A percentile compares a stretch with the other conserved stretches of the same genome.
Conservation (phyloP, 2,329 filamentous ascomycete genomes). For the Neoscytalidium dimidiatum region DNA sequence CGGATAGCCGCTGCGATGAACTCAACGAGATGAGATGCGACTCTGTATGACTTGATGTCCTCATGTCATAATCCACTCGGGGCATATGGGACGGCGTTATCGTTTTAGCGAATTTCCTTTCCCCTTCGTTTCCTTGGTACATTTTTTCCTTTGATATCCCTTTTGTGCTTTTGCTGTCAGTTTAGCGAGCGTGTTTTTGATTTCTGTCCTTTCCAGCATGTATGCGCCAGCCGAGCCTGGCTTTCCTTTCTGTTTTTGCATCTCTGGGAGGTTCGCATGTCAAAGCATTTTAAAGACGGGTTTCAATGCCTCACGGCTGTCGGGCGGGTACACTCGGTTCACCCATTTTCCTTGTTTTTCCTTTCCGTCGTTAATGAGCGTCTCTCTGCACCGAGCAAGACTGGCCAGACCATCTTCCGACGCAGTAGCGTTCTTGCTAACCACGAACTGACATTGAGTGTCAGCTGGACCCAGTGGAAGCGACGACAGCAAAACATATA, state of each 20-base stretch:
- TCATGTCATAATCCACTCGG: slow-evolving; percentile 36
- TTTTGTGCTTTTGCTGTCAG: slow-evolving; percentile 45
- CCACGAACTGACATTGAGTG: slow-evolving; percentile 41
- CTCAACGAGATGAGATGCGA: slow-evolving; percentile 38
- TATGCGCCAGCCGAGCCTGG: slow-evolving; percentile 39
- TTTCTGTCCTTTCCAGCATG: slow-evolving; percentile 33
- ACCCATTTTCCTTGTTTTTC: slow-evolving; percentile 29
- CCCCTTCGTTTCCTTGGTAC: slow-evolving; percentile 40
- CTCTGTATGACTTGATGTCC: slow-evolving; percentile 45
- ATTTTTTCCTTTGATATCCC: slow-evolving; percentile 44
- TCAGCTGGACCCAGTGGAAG: slow-evolving; percentile 39
- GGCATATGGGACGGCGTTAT: slow-evolving; percentile 59
- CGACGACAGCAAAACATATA: slow-evolving; percentile 38
- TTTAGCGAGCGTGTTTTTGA: slow-evolving; percentile 46
- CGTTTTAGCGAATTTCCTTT: slow-evolving; percentile 44
- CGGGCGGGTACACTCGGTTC: slow-evolving; percentile 42
- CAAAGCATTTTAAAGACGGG: slow-evolving; percentile 44
- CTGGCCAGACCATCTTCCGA: slow-evolving; percentile 40
- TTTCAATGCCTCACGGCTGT: slow-evolving; percentile 46
- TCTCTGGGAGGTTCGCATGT: slow-evolving; percentile 48
- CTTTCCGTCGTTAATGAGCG: slow-evolving; percentile 41
- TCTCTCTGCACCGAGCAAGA: slow-evolving; percentile 26
- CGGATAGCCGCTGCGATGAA: slow-evolving; percentile 43
- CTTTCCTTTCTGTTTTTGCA: slow-evolving; percentile 34
- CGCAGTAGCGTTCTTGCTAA: slow-evolving; percentile 34